These are phyloP conservation scores for Ogataea nonfermentans DNA, from an alignment of 805 yeast species.

Conservation along the genomic window DNA sequence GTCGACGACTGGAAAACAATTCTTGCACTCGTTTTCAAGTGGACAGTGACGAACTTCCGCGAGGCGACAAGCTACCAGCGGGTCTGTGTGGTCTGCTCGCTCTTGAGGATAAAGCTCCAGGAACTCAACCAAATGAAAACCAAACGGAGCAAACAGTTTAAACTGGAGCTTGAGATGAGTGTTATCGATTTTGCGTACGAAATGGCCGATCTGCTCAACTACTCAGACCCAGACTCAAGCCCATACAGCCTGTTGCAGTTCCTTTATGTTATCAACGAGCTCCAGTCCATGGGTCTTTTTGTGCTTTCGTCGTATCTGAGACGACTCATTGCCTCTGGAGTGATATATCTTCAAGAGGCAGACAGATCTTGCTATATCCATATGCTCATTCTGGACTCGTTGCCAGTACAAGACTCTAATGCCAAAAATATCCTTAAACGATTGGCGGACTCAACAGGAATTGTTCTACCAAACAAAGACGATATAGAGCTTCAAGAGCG, in stretches of 20 bases:
- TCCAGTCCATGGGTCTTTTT: conserved; percentile 47
- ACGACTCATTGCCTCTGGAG: conserved; percentile 80
- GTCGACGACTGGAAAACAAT: conserved; percentile 28
- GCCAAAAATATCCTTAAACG: conserved; percentile 32
- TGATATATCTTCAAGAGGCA: conserved; percentile 59
- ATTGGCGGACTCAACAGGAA: conserved; percentile 27
- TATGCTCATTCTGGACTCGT: conserved; percentile 52
- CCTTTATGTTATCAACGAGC: conserved; percentile 50
- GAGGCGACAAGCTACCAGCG: conserved; percentile 18
- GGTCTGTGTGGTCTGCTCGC: conserved; percentile 26
- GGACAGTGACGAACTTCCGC: conserved; percentile 32
- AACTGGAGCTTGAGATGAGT: conserved; percentile 31
- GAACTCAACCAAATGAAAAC: conserved; percentile 23
- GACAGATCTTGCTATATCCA: conserved; percentile 52
- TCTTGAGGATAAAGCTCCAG: conserved; percentile 25
- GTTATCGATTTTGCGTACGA: conserved; percentile 34
- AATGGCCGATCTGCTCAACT: conserved; percentile 30
- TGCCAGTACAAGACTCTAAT: conserved; percentile 51
- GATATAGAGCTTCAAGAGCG: conserved; percentile 13
- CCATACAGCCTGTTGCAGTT: conserved; percentile 31
- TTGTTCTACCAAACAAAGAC: conserved; percentile 13
- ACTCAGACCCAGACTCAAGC: conserved; percentile 13
- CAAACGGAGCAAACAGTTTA: conserved; percentile 27
- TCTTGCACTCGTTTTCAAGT: conserved; percentile 26
- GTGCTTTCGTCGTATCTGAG: conserved; percentile 68